These are phyloP conservation scores for Inosperma sp. DNA, from an alignment of 768 basidiomycete species.

Conservation along the genomic window DNA sequence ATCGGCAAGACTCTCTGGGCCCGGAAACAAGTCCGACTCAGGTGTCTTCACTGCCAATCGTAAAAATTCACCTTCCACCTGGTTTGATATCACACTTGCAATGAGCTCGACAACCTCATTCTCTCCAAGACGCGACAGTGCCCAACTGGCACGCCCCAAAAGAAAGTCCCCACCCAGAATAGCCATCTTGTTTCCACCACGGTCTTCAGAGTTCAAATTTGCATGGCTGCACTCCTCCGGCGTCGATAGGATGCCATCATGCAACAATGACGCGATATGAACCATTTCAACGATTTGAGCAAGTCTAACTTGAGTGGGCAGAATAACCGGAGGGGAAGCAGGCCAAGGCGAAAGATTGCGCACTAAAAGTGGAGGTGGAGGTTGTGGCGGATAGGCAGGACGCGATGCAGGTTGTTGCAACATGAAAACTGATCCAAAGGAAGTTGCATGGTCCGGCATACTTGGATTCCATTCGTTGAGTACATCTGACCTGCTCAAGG, in stretches of 20 bases:
- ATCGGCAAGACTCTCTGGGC: constrained; percentile 34
- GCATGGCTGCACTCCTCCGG: constrained; percentile 8
- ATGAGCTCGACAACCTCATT: constrained; percentile 91
- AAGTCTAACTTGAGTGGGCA: constrained; percentile 87
- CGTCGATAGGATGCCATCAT: constrained; percentile 82
- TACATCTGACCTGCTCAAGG: constrained; percentile 74
- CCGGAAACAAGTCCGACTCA: constrained; percentile 26
- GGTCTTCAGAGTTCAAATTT: constrained; percentile 49
- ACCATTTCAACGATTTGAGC: constrained; percentile 99
- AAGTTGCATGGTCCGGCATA: constrained; percentile 73
- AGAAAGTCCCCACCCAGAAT: constrained; percentile 96
- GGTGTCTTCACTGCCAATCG: constrained; percentile 59
- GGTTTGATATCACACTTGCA: constrained; percentile 85
- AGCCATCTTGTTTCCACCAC: constrained; percentile 82
- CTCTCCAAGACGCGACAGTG: constrained; percentile 80
- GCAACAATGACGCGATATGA: constrained; percentile 88
- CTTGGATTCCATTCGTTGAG: constrained; percentile 89
- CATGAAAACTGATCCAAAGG: constrained; percentile 58
- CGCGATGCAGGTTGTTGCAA: constrained; percentile 39
- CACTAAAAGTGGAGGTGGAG: constrained; percentile 21
- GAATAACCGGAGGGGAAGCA: constrained; percentile 40
- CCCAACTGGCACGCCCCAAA: constrained; percentile 84
- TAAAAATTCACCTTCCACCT: constrained; percentile 95
- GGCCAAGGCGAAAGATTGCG: constrained; percentile 21
- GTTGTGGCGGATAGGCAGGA: constrained; percentile 29